Base-by-base conservation (phyloP, 2,329 filamentous ascomycete species). In the Fusarium nurragi region DNA sequence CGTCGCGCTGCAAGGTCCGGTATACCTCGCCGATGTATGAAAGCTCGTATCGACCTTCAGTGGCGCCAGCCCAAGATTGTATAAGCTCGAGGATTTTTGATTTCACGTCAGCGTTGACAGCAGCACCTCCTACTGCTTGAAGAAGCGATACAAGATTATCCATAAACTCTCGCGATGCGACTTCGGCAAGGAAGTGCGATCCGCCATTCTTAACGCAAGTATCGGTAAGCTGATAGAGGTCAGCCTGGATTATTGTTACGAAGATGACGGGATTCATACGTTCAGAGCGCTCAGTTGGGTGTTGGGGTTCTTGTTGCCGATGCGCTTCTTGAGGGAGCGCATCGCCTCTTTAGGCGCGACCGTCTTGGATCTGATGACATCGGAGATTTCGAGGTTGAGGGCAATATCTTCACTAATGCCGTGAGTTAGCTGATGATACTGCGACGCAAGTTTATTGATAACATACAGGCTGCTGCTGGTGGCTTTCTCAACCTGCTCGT, bases 171-270 rank as follows among this genome's bases (percentile, higher is more conserved):
- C 94, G 88, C 18, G 94, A 97, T 37, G 95, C 94, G 70, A 99
- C 95, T 80, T 99, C 95, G 68, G 89, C 86, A 46, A 99, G 88
- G 78, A 99, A 99, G 79, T 99, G 95, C 36, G 90, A 87, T 70
- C 95, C 95, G 59, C 95, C 95, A 82, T 99, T 99, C 82, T 99
- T 99, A 62, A 98, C 93, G 76, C 95, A 99, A 1, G 95, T 98
- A 80, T 99, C 95, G 67, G 94, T 97, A 73, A 99, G 90, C 93
- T 88, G 46, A 32, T 48, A 22, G 22, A 60, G 46, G 57, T 71
- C 52, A 73, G 67, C 54, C 49, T 45, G 7, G 13, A 19, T 25
- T 21, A 34, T 52, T 37, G 16, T 23, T 32, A 43, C n/a, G 26
- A 38, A 23, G 8, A 23, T 32, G 23, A 26, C 5, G 14, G 12